Evolutionary conservation across 2,329 filamentous ascomycete species (phyloP).

Genomic region (Diaporthe sp.): DNA sequence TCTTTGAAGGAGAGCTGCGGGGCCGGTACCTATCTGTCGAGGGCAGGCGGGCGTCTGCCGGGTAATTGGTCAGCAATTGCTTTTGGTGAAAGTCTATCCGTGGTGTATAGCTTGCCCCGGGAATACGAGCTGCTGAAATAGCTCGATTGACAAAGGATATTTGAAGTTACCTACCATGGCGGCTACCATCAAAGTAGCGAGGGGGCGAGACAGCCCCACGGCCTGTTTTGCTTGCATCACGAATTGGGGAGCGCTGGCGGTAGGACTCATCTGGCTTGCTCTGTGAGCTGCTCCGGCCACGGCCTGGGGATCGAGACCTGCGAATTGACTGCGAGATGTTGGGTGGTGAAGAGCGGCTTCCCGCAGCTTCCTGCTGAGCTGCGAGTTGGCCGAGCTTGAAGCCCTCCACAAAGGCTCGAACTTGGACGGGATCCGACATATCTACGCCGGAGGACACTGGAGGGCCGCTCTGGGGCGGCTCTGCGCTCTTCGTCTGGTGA

Average conservation of each 20-base stretch:
- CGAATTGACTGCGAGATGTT: background rate
- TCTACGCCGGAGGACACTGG: conserved; percentile 19
- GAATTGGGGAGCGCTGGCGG: conserved; percentile 23
- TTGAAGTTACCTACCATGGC: background rate
- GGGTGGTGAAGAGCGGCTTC: background rate
- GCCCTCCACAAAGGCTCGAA: conserved; percentile 44
- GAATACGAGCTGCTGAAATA: background rate
- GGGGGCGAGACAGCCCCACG: background rate
- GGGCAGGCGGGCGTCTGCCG: conserved; percentile 5
- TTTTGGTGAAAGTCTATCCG: background rate
- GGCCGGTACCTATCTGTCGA: conserved; percentile 33
- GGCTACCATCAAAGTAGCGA: conserved; percentile 23
- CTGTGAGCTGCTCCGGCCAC: background rate
- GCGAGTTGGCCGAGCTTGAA: conserved; percentile 40
- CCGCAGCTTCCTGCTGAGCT: background rate
- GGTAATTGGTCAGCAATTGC: background rate
- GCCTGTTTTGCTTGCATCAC: background rate
- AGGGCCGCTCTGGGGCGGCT: background rate
- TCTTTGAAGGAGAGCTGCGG: conserved; percentile 1
- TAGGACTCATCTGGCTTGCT: background rate
- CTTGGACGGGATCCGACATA: conserved; percentile 39
- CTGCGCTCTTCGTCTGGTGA: conserved; percentile 2
- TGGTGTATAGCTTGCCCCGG: background rate
- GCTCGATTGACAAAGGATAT: too few relatives aligned
- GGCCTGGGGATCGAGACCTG: conserved; percentile 27